These are phyloP conservation scores for Fusarium chlamydosporum DNA, from an alignment of 2,329 filamentous ascomycete species.

Conservation along the genomic window DNA sequence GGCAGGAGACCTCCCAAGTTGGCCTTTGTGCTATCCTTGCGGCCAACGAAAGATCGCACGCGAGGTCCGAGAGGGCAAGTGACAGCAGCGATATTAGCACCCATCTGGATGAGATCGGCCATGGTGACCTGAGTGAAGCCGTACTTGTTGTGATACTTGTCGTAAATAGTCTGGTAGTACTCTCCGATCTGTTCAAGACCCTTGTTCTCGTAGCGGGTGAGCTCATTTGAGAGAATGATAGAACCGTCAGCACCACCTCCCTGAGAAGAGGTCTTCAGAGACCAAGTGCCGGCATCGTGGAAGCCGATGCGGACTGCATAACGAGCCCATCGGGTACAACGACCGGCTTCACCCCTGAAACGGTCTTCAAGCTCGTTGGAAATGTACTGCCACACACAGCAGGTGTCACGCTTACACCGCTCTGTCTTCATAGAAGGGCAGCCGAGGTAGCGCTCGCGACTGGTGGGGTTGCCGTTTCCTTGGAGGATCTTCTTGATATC, in stretches of 20 bases:
- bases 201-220: conserved; percentile 60
- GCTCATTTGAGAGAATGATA: conserved; percentile 58
- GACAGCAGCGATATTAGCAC: conserved; percentile 64
- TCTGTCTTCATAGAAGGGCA: conserved; percentile 44
- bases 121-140: conserved; percentile 60
- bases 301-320: conserved; percentile 63
- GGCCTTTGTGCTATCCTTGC: conserved; percentile 60
- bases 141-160: conserved; percentile 55
- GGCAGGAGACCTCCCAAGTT: conserved; percentile 62
- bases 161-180: conserved; percentile 57
- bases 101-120: conserved; percentile 70
- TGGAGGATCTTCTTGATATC: conserved; percentile 58
- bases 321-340: conserved; percentile 61
- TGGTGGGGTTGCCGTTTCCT: conserved; percentile 50
- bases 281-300: conserved; percentile 64
- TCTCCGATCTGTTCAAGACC: conserved; percentile 62
- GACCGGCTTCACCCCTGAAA: conserved; percentile 57
- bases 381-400: conserved; percentile 63
- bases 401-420: conserved; percentile 57
- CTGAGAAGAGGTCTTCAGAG: conserved; percentile 50
- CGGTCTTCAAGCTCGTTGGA: conserved; percentile 56
- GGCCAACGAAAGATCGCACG: conserved; percentile 66
- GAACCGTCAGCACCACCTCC: conserved; percentile 64
- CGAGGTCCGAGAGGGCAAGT: conserved; percentile 62
- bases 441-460: conserved; percentile 45